These are phyloP conservation scores for Botryotinia calthae DNA, from an alignment of 2,329 filamentous ascomycete species.

Conservation along the genomic window DNA sequence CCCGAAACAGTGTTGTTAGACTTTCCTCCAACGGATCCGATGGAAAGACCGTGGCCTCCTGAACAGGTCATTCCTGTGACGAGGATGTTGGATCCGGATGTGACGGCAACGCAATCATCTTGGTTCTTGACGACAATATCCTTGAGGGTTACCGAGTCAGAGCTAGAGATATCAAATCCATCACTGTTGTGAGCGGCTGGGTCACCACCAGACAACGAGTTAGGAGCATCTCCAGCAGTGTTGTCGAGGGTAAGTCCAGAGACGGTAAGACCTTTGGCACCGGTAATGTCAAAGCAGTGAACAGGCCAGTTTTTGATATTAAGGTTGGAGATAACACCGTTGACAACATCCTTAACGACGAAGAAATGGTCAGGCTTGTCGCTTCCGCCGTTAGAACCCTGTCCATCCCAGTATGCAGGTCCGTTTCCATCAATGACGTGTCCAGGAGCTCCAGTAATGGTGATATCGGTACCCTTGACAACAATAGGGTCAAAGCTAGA, in stretches of 20 bases:
- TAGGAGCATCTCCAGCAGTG: conserved; percentile 47
- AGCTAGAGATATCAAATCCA: conserved; percentile 50
- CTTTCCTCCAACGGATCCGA: conserved; percentile 57
- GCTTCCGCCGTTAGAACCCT: conserved; percentile 57
- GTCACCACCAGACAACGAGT: conserved; percentile 25
- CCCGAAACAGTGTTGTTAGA: conserved; percentile 52
- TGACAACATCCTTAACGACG: conserved; percentile 49
- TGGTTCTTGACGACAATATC: conserved; percentile 55
- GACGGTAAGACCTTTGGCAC: conserved; percentile 45
- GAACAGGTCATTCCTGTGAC: conserved; percentile 35
- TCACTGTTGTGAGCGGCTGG: conserved; percentile 52
- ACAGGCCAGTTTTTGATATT: conserved; percentile 55
- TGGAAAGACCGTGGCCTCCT: conserved; percentile 49
- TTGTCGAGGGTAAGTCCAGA: conserved; percentile 56
- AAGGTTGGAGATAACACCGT: conserved; percentile 49
- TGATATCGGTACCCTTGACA: conserved; percentile 31
- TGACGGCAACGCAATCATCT: conserved; percentile 59
- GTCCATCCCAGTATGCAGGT: conserved; percentile 53
- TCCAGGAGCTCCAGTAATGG: conserved; percentile 30
- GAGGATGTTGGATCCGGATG: conserved; percentile 47
- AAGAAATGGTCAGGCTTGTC: conserved; percentile 65
- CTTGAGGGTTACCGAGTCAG: conserved; percentile 48
- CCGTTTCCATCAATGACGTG: conserved; percentile 51
- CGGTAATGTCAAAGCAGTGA: conserved; percentile 50
- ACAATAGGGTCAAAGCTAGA: conserved; percentile 56